phyloP scores from a whole-genome alignment of 1,139 yeast species.

The Lizanozyma gosingica region DNA sequence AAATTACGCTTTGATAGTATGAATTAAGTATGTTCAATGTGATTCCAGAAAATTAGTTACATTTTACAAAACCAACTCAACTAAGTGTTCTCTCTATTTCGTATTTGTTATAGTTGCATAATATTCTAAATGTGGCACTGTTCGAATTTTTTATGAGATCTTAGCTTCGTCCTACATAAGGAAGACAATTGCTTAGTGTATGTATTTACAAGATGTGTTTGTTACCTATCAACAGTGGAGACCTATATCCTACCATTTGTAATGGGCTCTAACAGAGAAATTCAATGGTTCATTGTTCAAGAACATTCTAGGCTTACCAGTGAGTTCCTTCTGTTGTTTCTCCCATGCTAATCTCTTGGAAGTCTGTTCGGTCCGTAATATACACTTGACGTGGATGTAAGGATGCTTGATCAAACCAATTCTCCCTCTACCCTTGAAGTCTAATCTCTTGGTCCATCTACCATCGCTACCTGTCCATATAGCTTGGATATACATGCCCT shows the following conservation, averaged over 20 bases:
- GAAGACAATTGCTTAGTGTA: no score
- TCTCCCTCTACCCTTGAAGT: conserved; percentile 87
- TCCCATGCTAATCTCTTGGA: conserved; percentile 55
- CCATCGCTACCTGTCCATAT: conserved; percentile 95
- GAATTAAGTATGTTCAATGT: no score
- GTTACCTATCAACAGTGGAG: no score
- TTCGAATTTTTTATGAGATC: no score
- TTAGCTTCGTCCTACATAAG: no score
- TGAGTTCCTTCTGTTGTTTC: conserved; percentile 30
- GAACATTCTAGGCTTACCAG: conserved; percentile 38
- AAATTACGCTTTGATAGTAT: no score
- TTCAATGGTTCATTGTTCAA: conserved; percentile 40
- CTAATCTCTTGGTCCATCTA: conserved; percentile 59
- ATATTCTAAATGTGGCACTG: no score
- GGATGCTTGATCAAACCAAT: conserved; percentile 71
- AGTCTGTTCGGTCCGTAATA: conserved; percentile 61
- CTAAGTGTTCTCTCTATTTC: no score
- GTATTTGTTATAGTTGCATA: no score
- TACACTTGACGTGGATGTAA: conserved; percentile 71
- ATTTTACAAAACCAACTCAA: no score
- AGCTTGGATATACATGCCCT: conserved; percentile 63
- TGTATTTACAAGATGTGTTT: no score
- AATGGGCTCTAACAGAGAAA: conserved; percentile 33
- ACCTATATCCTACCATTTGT: conserved; percentile 35
- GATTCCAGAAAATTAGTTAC: no score